Base-by-base conservation (phyloP, 805 yeast species). In the Dipodascus geniculatus region DNA sequence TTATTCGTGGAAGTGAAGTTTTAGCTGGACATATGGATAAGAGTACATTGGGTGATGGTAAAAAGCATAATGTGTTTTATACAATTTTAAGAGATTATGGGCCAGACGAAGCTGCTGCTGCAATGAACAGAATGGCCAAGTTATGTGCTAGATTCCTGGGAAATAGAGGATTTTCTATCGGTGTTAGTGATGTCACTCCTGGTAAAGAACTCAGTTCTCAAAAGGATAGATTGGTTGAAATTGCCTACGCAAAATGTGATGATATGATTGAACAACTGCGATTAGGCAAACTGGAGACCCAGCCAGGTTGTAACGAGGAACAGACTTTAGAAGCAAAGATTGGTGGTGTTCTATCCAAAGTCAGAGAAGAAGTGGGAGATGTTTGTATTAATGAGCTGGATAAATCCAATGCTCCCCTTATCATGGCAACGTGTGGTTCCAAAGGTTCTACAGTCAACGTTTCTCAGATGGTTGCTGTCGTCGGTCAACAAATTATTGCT, bases 121-220 rank as follows among this genome's bases (percentile, higher is more conserved):
- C 98, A 3, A 93, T 93, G 99, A 91, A 95, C 69, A 77, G 99
- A 67, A 90, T 93, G 98, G 96, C 99, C n/a, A 95, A 95, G 71
- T 71, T 95, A 62, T 90, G 98, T 76, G 98, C 99, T 1, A 76
- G 99, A 63, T 93, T 71, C 68, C 74, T 93, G 64, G 99, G 98
- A 56, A 87, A 90, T 64, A 76, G 97, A 54, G 99, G 99, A 0
- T 93, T 93, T 63, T 88, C 96, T 1, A 95, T 93, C 66, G 99
- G 99, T 71, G 90, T 93, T 62, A 85, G 83, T 61, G 99, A 93
- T 71, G 99, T 93, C 47, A 93, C 96, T 1, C 99, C 99, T 0
- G 96, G 95, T 31, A 71, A 67, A 6, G 83, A 84, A 51, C 78
- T 93, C 68, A 85, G 80, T 60, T 69, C 72, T 24, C 84, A 79